A percentile compares a stretch with the other conserved stretches of the same genome.
phyloP scores from a whole-genome alignment of 2,329 filamentous ascomycete species.

The Talaromyces verruculosus region DNA sequence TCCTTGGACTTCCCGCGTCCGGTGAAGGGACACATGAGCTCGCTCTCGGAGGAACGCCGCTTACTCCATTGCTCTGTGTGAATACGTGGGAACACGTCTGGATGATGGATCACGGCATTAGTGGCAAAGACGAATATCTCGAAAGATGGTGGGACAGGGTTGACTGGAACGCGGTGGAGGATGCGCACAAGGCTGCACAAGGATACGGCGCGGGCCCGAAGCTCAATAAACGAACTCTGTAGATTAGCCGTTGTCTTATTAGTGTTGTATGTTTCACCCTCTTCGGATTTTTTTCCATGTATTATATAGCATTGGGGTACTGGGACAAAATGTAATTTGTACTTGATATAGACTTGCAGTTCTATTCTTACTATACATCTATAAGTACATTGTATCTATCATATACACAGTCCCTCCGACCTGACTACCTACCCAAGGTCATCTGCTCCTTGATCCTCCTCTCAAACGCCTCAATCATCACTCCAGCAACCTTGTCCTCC shows the following conservation, averaged over 20 bases:
- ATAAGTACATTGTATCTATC: neutral
- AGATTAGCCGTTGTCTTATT: neutral
- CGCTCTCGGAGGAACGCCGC: slow-evolving; percentile 48
- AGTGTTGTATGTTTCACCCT: neutral
- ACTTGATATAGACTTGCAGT: slow-evolving; percentile 5
- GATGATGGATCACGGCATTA: slow-evolving; percentile 75
- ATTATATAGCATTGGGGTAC: slow-evolving; percentile 22
- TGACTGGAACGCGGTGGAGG: slow-evolving; percentile 75
- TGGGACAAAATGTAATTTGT: slow-evolving; percentile 13
- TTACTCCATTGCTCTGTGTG: slow-evolving; percentile 80
- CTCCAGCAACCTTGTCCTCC: slow-evolving; percentile 76
- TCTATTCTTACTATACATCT: neutral
- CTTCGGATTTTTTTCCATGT: slow-evolving; percentile 21
- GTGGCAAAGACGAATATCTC: slow-evolving; percentile 73
- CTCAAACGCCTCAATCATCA: slow-evolving; percentile 95
- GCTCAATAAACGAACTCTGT: slow-evolving; percentile 15
- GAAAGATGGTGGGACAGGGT: slow-evolving; percentile 84
- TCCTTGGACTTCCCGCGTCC: slow-evolving; percentile 10
- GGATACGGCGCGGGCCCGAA: slow-evolving; percentile 11
- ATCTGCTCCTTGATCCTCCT: slow-evolving; percentile 63
- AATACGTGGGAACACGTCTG: slow-evolving; percentile 97
- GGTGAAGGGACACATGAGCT: slow-evolving; percentile 33
- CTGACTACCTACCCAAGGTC: slow-evolving; percentile 5
- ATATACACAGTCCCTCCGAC: neutral
- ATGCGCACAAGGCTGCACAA: slow-evolving; percentile 41